phyloP scores from a whole-genome alignment of 108 stramenopile species.

The Nannochloropsis gaditana region DNA sequence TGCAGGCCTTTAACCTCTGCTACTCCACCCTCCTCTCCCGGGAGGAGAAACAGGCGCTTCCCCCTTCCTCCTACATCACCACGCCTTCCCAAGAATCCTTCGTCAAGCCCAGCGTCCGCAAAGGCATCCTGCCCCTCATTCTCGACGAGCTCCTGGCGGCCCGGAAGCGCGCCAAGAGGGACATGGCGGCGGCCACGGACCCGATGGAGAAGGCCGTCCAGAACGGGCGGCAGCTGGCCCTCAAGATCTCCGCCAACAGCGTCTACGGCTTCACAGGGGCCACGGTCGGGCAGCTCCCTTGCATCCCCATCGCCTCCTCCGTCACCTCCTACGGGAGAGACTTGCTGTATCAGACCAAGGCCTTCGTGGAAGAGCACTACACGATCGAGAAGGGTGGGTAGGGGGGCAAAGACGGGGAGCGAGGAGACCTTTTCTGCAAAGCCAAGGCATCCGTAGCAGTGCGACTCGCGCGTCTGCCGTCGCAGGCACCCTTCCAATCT shows the following conservation, averaged over 20 bases:
- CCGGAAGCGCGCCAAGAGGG: constrained; percentile 95
- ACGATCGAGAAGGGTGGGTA: constrained; percentile 64
- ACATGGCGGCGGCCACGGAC: constrained; percentile 95
- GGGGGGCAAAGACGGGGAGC: not conserved
- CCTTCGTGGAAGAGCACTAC: constrained; percentile 83
- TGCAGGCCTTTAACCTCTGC: constrained; percentile 99
- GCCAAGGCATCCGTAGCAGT: not conserved
- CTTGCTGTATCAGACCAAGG: constrained; percentile 82
- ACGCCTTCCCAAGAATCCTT: constrained; percentile 87
- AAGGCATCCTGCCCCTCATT: constrained; percentile 82
- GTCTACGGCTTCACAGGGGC: constrained; percentile 99
- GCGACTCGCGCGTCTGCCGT: no score
- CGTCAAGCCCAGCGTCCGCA: constrained; percentile 62
- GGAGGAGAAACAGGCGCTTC: constrained; percentile 63
- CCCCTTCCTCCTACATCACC: constrained; percentile 67
- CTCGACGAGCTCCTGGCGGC: constrained; percentile 81
- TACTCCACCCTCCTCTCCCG: constrained; percentile 85
- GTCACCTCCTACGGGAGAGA: constrained; percentile 91
- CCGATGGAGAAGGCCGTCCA: constrained; percentile 93
- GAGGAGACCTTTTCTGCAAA: not conserved
- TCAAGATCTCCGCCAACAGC: constrained; percentile 93
- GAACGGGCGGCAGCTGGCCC: constrained; percentile 96
- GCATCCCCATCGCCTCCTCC: constrained; percentile 92
- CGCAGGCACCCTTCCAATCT: no score
- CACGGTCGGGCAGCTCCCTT: constrained; percentile 93